Conservation (phyloP, 2,329 filamentous ascomycete species). For the Penicillium polonicum region DNA sequence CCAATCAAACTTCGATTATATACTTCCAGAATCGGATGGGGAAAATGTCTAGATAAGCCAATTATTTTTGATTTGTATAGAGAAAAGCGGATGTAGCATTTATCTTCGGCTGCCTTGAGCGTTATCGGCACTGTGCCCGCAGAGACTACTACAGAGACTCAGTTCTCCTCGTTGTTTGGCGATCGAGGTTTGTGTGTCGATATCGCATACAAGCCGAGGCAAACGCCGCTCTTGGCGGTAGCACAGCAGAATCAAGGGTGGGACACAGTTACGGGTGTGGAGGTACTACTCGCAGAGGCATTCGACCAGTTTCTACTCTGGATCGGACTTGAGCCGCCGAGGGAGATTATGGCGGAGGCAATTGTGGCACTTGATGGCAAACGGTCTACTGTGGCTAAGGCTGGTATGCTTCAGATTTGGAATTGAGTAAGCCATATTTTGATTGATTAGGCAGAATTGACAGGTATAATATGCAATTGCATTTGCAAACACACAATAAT, state of each 20-base stretch:
- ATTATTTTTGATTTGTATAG: not conserved
- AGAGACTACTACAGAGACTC: slow-evolving; percentile 14
- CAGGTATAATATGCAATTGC: not conserved
- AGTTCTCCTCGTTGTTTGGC: slow-evolving; percentile 18
- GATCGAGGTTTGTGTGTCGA: slow-evolving; percentile 18
- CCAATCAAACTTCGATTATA: not conserved
- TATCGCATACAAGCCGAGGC: slow-evolving; percentile 26
- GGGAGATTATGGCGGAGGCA: slow-evolving; percentile 10
- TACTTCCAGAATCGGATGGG: not conserved
- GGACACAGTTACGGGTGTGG: slow-evolving; percentile 23
- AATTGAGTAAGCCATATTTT: not conserved
- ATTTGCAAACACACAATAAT: not conserved
- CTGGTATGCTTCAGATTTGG: slow-evolving; percentile 1
- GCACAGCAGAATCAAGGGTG: slow-evolving; percentile 17
- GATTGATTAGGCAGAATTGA: not conserved
- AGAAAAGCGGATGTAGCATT: too few species aligned
- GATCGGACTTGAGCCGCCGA: slow-evolving; percentile 14
- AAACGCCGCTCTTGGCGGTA: slow-evolving; percentile 17
- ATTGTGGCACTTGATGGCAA: slow-evolving; percentile 8
- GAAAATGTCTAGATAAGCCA: not conserved
- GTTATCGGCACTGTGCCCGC: slow-evolving; percentile 25
- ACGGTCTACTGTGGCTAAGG: not conserved
- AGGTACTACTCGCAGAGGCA: slow-evolving; percentile 27
- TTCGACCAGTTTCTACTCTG: slow-evolving; percentile 28
- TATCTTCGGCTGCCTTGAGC: slow-evolving; percentile 15